Evolutionary conservation across 129 eudicot genomes (phyloP), one percentile per base, ranked within the genome.

Genomic region (Calendula officinalis): DNA sequence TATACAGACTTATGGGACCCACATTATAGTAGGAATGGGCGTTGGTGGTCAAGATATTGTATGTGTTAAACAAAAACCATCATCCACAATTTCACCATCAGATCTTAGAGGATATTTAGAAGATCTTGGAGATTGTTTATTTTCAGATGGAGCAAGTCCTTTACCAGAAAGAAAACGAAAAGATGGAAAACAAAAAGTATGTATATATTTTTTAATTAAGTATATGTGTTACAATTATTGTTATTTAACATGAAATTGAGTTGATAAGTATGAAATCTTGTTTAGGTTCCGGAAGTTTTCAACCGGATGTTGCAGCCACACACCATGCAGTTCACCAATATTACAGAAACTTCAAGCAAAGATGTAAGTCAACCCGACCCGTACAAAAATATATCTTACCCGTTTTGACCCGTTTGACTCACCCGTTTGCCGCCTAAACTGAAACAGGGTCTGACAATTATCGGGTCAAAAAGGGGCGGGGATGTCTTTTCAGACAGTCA

Each of bases 1-100:
- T 67, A 87, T 91, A 76, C 90, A 77, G 79, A 87, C 87, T n/a
- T 91, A 82, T 37, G 98, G 98, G 66, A 91, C 98, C 10, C 98
- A 91, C 78, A 80, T 91, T 51, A 76, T 91, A 49, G 94, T 87
- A 40, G 98, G 98, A 40, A 71, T 91, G 83, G 94, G 84, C 45
- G 82, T 91, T 75, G 98, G 98, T 47, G 98, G 98, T 71, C 98
- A 91, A 81, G 98, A 91, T 74, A 48, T 91, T 69, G 70, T 91
- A 40, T 91, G 98, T 50, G 84, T 91, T 22, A 87, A 89, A 66
- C 98, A 91, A 73, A 78, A 72, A 71, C 73, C 96, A 6, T 80
- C 96, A 46, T 91, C 98, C 6, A 62, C 74, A 10, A 87, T 91
- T 62, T 81, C 96, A 44, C 83, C 96, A 5, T 73, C 94, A 71